Conservation (phyloP, 2,329 filamentous ascomycete species). For the Penicillium sclerotigenum region DNA sequence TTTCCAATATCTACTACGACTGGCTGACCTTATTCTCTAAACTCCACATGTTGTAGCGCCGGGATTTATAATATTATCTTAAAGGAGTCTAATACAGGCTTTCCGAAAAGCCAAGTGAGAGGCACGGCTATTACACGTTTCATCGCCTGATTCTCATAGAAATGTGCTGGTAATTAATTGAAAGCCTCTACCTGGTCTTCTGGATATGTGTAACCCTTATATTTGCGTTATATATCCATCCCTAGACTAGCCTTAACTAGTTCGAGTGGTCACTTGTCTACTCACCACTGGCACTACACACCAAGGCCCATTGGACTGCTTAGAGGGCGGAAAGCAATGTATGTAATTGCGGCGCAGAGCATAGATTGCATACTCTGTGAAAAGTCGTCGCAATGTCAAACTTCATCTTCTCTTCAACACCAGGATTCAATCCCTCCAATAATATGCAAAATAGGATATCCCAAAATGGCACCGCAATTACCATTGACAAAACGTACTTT, state of each 20-base stretch:
- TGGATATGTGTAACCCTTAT: not conserved
- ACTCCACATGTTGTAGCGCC: not conserved
- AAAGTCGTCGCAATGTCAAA: not conserved
- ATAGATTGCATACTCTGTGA: not conserved
- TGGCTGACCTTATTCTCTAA: not conserved
- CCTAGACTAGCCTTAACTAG: not conserved
- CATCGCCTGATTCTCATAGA: not conserved
- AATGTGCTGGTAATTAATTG: not conserved
- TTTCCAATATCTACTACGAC: not conserved
- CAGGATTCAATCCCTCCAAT: not conserved
- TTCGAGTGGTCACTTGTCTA: not conserved
- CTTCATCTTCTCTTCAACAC: no score
- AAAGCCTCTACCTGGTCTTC: fast-evolving
- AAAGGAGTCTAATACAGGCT: not conserved
- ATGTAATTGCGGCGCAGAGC: not conserved
- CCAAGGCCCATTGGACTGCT: no score
- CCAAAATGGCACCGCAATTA: not conserved
- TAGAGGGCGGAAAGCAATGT: no score
- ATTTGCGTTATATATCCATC: not conserved
- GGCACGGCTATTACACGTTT: not conserved
- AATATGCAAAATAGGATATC: not conserved
- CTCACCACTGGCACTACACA: not conserved
- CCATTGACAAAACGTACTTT: not conserved
- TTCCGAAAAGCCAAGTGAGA: not conserved
- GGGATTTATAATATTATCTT: not conserved